phyloP scores from a whole-genome alignment of 2,329 filamentous ascomycete species.

The Cordyceps tenuipes region DNA sequence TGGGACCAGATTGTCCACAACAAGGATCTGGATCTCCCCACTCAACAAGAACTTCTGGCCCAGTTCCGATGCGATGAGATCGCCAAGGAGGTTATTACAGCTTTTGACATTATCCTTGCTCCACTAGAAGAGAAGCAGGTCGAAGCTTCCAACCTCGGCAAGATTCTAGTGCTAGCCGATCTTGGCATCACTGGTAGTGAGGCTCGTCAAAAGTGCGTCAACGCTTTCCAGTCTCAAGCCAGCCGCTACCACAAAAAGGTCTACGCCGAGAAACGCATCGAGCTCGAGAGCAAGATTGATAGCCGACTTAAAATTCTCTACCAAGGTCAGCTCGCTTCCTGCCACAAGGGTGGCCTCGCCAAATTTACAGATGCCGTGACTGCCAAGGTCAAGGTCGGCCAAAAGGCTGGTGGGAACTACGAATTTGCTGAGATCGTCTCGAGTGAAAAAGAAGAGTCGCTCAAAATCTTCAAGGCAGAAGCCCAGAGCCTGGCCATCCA shows the following conservation, averaged over 20 bases:
- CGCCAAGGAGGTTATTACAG: conserved; percentile 73
- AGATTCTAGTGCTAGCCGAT: conserved; percentile 61
- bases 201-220: conserved; percentile 64
- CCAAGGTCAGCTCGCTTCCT: conserved; percentile 76
- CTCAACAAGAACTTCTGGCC: conserved; percentile 90
- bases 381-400: conserved; percentile 78
- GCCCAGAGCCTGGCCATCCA: conserved; percentile 67
- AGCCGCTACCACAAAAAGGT: conserved; percentile 96
- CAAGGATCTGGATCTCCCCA: conserved; percentile 93
- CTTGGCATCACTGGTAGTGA: conserved; percentile 66
- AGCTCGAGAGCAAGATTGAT: conserved; percentile 82
- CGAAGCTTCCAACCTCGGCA: conserved; percentile 64
- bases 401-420: conserved; percentile 84
- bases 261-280: conserved; percentile 73
- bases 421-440: conserved; percentile 94
- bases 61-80: conserved; percentile 99
- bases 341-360: conserved; percentile 78
- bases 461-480: conserved; percentile 68
- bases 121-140: conserved; percentile 84
- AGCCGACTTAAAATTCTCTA: conserved; percentile 81
- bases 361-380: conserved; percentile 83
- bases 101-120: conserved; percentile 71
- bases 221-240: conserved; percentile 82
- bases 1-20: conserved; percentile 99
- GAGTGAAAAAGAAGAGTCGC: conserved; percentile 66